Evolutionary conservation across 768 basidiomycete genomes (phyloP).

Genomic region (Mycena polygramma): DNA sequence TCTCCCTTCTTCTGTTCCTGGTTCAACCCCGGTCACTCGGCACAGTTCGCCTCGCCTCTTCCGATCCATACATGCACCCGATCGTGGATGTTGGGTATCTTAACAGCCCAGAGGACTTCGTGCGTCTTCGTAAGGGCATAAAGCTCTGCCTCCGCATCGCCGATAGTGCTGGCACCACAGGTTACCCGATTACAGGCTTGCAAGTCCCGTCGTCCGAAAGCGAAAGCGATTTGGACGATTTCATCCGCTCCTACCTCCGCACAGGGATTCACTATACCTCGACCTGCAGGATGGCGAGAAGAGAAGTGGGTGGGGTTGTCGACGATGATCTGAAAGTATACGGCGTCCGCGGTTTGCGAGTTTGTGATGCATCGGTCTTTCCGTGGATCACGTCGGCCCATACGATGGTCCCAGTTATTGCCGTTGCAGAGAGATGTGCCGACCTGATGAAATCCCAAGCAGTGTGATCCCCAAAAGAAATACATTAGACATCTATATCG

Average conservation of each 20-base stretch:
- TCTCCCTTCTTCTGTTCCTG: slow-evolving; percentile 32
- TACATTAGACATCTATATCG: too few relatives aligned
- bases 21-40: slow-evolving; percentile 36
- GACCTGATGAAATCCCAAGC: slow-evolving; percentile 39
- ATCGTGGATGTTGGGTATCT: slow-evolving; percentile 42
- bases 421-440: slow-evolving; percentile 52
- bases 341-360: slow-evolving; percentile 57
- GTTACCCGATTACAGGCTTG: slow-evolving; percentile 42
- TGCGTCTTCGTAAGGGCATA: slow-evolving; percentile 38
- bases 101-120: slow-evolving; percentile 38
- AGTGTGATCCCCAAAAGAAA: too few relatives aligned
- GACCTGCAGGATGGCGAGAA: slow-evolving; percentile 34
- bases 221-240: slow-evolving; percentile 41
- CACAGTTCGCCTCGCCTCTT: slow-evolving; percentile 38
- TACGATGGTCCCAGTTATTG: slow-evolving; percentile 46
- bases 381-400: slow-evolving; percentile 48
- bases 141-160: slow-evolving; percentile 37
- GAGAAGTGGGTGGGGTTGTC: slow-evolving; percentile 53
- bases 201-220: slow-evolving; percentile 42
- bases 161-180: slow-evolving; percentile 25
- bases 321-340: slow-evolving; percentile 59
- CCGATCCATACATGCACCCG: slow-evolving; percentile 34
- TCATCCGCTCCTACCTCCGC: slow-evolving; percentile 39
- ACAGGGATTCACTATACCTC: slow-evolving; percentile 48
- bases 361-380: slow-evolving; percentile 50